These are phyloP conservation scores for Hapsidospora chrysogenum DNA, from an alignment of 495 filamentous ascomycete species.

Conservation along the genomic window DNA sequence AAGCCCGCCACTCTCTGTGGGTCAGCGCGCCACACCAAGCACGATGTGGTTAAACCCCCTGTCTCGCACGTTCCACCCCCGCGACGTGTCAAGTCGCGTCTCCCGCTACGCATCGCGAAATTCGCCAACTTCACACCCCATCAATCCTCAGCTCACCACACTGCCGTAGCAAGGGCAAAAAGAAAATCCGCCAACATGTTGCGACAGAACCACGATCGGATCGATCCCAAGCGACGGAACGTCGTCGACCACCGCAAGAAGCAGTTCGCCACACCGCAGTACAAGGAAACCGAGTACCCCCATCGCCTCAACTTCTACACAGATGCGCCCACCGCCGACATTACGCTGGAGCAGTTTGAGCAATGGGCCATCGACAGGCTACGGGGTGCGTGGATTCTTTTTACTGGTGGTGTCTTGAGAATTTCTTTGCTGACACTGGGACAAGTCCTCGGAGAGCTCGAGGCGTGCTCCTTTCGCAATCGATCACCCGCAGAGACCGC, in stretches of 20 bases:
- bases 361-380: conserved; percentile 97
- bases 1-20: too few relatives aligned
- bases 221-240: conserved; percentile 65
- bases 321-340: conserved; percentile 75
- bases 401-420: neutral
- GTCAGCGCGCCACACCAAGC: too few relatives aligned
- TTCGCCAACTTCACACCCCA: neutral
- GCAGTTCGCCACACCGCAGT: conserved; percentile 63
- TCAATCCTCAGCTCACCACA: neutral
- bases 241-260: conserved; percentile 63
- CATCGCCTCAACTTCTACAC: conserved; percentile 87
- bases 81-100: conserved; percentile 4
- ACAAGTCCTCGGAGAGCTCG: conserved; percentile 85
- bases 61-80: too few relatives aligned
- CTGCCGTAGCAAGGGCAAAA: neutral
- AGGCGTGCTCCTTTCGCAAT: conserved; percentile 92
- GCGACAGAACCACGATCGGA: conserved; percentile 50
- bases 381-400: conserved; percentile 35
- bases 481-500: conserved; percentile 61
- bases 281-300: conserved; percentile 58
- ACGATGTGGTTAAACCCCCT: too few relatives aligned
- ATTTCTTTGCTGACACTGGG: conserved; percentile 6
- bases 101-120: neutral
- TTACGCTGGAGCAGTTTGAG: conserved; percentile 95
- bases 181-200: conserved; percentile 36